Percentiles rank a stretch among this genome's conserved stretches.
These are phyloP conservation scores for Dujonia santamariae DNA, from an alignment of 1,139 yeast genomes.

Conservation along the genomic window DNA sequence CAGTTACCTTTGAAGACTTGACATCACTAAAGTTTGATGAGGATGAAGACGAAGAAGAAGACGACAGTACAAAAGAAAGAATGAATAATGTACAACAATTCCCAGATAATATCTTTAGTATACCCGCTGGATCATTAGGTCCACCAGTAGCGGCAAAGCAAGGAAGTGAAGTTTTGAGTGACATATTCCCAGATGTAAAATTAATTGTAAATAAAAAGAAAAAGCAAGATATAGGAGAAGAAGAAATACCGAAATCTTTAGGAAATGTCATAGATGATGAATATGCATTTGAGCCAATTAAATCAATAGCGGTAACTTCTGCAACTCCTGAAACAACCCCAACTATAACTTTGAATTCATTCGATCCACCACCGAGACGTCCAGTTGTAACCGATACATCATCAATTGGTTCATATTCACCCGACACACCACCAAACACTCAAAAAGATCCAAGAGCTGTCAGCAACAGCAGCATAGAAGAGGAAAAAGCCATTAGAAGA, in stretches of 20 bases:
- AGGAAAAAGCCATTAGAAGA: constrained; percentile 22
- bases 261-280: not conserved
- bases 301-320: not conserved
- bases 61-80: constrained; percentile 8
- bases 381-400: constrained; percentile 12
- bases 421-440: constrained; percentile 30
- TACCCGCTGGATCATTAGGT: constrained; percentile 7
- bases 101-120: constrained; percentile 8
- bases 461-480: constrained; percentile 10
- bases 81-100: constrained; percentile 3
- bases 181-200: constrained; percentile 40
- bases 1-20: constrained; percentile 41
- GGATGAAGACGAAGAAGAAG: constrained; percentile 15
- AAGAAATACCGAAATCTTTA: not conserved
- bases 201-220: constrained; percentile 34
- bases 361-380: not conserved
- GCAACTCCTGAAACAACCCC: not conserved
- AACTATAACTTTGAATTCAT: not conserved
- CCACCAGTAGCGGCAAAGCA: constrained; percentile 5
- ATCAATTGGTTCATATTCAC: constrained; percentile 36
- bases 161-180: constrained; percentile 39
- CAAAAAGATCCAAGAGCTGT: constrained; percentile 7
- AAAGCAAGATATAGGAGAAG: no score
- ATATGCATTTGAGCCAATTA: not conserved
- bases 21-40: constrained; percentile 28